Evolutionary conservation across 2,329 filamentous ascomycete genomes (phyloP).

Genomic region (Clonostachys rosea): DNA sequence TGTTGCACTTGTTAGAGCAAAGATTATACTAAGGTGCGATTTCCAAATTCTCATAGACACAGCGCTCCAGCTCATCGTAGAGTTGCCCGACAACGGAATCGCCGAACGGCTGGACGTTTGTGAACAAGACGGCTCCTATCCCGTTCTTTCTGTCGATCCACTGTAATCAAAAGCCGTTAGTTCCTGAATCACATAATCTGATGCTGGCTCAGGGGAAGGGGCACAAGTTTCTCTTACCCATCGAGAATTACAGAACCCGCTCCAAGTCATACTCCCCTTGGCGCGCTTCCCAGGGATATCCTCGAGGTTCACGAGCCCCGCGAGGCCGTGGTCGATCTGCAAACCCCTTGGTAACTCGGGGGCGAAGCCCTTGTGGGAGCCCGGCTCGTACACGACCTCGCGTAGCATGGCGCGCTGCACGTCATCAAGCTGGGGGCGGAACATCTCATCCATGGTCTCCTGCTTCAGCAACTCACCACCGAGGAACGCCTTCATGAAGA

Average conservation of each 20-base stretch:
- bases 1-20: too few species aligned
- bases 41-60: conserved; percentile 21
- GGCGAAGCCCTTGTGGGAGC: conserved; percentile 3
- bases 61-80: conserved; percentile 31
- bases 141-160: conserved; percentile 31
- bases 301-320: conserved; percentile 30
- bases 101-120: conserved; percentile 28
- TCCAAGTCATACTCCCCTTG: conserved; percentile 37
- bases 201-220: too few species aligned
- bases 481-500: conserved; percentile 25
- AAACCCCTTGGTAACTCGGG: conserved; percentile 30
- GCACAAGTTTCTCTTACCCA: conserved; percentile 26
- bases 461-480: conserved; percentile 18
- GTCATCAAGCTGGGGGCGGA: conserved; percentile 31
- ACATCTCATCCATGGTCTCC: conserved; percentile 25
- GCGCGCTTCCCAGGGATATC: conserved; percentile 31
- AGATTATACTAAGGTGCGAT: too few species aligned
- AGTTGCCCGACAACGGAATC: conserved; percentile 26
- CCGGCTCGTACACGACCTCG: conserved; percentile 8
- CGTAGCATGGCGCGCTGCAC: conserved; percentile 12
- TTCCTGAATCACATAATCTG: too few species aligned
- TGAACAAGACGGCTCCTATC: conserved; percentile 30
- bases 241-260: conserved; percentile 31
- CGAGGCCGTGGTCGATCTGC: conserved; percentile 22
- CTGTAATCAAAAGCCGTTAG: conserved; percentile 7